Conservation (phyloP, 1,139 yeast species). For the Saccharomyces hybrid region DNA sequence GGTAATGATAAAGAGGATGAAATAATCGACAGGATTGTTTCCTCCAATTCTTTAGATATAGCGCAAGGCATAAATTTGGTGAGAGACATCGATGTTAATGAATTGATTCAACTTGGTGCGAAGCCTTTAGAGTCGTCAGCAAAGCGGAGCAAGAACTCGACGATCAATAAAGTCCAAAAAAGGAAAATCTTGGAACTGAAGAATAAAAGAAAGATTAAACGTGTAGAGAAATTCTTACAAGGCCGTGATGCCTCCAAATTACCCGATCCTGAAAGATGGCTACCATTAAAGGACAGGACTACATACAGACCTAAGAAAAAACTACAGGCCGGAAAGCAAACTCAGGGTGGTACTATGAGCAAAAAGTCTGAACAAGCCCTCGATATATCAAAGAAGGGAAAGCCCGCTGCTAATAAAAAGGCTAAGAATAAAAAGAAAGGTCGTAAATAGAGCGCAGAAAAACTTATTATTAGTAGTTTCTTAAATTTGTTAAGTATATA, state of each 20-base stretch:
- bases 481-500: constrained; percentile 1
- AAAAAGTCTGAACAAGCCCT: constrained; percentile 41
- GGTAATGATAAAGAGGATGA: constrained; percentile 10
- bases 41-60: constrained; percentile 11
- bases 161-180: constrained; percentile 20
- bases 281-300: constrained; percentile 78
- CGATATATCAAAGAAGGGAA: constrained; percentile 39
- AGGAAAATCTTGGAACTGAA: constrained; percentile 28
- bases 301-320: constrained; percentile 70
- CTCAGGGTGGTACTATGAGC: constrained; percentile 70
- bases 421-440: constrained; percentile 29
- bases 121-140: constrained; percentile 31
- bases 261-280: constrained; percentile 77
- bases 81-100: constrained; percentile 36
- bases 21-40: constrained; percentile 11
- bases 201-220: constrained; percentile 35
- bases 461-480: background rate
- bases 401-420: constrained; percentile 22
- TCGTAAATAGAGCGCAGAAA: constrained; percentile 20
- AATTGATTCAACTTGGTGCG: constrained; percentile 36
- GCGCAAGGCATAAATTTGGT: constrained; percentile 35
- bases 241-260: constrained; percentile 34
- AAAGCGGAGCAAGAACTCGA: constrained; percentile 15
- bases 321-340: constrained; percentile 40
- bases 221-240: constrained; percentile 38